These are phyloP conservation scores for Paecilomyces sp. DNA, from an alignment of 2,329 filamentous ascomycete genomes.

Conservation along the genomic window DNA sequence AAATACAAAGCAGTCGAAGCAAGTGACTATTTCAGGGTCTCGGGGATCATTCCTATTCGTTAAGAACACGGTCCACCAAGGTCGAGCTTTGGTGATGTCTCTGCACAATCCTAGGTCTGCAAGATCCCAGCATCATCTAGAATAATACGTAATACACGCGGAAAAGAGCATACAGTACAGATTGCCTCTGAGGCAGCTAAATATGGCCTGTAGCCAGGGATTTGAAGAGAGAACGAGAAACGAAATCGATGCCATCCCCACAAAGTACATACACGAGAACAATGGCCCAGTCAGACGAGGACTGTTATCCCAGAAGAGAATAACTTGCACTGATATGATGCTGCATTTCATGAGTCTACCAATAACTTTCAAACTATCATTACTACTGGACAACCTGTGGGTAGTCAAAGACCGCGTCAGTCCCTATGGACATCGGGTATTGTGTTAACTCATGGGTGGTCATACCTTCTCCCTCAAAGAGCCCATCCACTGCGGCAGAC, in stretches of 20 bases:
- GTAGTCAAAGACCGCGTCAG: slow-evolving; percentile 2
- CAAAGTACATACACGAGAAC: neutral
- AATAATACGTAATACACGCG: neutral
- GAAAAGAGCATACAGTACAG: neutral
- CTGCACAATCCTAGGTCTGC: neutral
- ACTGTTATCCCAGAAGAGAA: neutral
- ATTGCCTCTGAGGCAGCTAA: neutral
- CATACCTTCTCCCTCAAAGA: slow-evolving; percentile 79
- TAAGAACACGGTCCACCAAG: neutral
- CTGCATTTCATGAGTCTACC: slow-evolving; percentile 8
- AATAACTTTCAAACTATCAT: slow-evolving; percentile 9
- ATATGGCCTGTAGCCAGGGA: neutral
- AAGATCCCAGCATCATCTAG: neutral
- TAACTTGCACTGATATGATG: neutral
- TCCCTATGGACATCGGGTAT: slow-evolving; percentile 2
- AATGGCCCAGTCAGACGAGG: neutral
- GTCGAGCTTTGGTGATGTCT: neutral
- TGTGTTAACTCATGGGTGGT: slow-evolving; percentile 9
- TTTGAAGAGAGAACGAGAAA: neutral
- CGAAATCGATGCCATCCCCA: neutral
- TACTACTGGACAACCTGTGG: slow-evolving; percentile 26
- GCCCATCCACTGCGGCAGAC: slow-evolving; percentile 88
- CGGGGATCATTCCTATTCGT: neutral
- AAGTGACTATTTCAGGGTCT: neutral
- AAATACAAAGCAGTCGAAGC: neutral